phyloP scores from a whole-genome alignment of 306 rosid species.

The Dryas alaskensis region DNA sequence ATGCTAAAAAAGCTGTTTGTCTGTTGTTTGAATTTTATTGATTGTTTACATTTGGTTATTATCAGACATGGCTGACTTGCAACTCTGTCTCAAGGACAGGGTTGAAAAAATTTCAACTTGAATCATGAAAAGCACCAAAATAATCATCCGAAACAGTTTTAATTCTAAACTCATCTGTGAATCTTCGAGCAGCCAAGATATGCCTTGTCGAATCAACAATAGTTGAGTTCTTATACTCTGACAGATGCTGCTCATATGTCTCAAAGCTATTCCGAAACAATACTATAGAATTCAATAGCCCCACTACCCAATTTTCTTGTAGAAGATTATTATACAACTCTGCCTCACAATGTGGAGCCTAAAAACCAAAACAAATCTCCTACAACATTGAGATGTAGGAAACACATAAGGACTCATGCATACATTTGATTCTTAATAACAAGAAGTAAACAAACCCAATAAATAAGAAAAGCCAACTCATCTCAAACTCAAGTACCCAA shows the following conservation, averaged over 20 bases:
- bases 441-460: too few species aligned
- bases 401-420: too few species aligned
- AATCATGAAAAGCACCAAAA: constrained; percentile 75
- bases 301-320: constrained; percentile 63
- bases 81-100: constrained; percentile 38
- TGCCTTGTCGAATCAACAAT: constrained; percentile 37
- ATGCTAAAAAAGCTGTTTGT: background rate
- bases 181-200: constrained; percentile 43
- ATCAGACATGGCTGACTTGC: constrained; percentile 20
- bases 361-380: too few species aligned
- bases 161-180: constrained; percentile 52
- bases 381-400: too few species aligned
- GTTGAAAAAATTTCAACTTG: constrained; percentile 86
- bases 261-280: constrained; percentile 82
- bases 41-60: background rate
- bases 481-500: too few species aligned
- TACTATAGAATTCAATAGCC: constrained; percentile 50
- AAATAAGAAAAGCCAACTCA: too few species aligned
- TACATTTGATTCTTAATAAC: too few species aligned
- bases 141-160: constrained; percentile 60
- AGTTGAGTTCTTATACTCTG: constrained; percentile 45
- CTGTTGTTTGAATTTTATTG: background rate
- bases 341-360: constrained; percentile 70
- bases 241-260: constrained; percentile 51
- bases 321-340: constrained; percentile 73